Conservation (phyloP, 805 yeast species). For the Blastobotrys terrestris region DNA sequence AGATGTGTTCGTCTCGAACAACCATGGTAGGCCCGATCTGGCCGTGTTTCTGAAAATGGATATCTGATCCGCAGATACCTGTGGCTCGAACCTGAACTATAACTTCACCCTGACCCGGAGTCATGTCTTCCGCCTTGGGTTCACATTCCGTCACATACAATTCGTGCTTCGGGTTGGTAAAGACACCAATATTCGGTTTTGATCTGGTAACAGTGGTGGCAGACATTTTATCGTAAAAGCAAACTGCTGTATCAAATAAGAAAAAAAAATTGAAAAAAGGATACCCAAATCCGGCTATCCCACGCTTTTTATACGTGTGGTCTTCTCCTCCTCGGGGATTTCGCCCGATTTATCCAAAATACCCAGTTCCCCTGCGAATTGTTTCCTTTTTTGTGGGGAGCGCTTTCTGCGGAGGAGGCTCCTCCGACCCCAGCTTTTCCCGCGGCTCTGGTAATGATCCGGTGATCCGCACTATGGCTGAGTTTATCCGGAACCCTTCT, state of each 20-base stretch:
- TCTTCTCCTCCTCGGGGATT: neutral
- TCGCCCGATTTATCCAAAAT: neutral
- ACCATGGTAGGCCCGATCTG: constrained; percentile 49
- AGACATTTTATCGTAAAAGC: no score
- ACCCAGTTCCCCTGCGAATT: neutral
- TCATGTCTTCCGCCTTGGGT: constrained; percentile 20
- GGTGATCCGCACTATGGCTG: no score
- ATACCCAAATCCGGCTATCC: no score
- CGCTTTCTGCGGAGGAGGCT: neutral
- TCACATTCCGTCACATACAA: constrained; percentile 23
- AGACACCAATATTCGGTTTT: constrained; percentile 23
- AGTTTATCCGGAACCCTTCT: no score
- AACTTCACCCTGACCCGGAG: constrained; percentile 39
- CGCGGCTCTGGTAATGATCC: no score
- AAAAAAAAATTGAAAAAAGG: no score
- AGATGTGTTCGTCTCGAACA: constrained; percentile 54
- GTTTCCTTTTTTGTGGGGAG: neutral
- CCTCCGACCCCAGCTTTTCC: neutral
- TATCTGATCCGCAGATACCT: constrained; percentile 72
- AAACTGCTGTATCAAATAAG: no score
- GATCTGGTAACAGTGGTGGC: neutral
- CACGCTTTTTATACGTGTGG: neutral
- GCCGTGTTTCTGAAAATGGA: constrained; percentile 64
- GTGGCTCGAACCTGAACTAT: constrained; percentile 55
- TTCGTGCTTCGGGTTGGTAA: constrained; percentile 27